Percentiles rank a stretch among this genome's conserved stretches.
phyloP scores from a whole-genome alignment of 352 stramenopile genomes.

The Stephanocyclus meneghinianus region DNA sequence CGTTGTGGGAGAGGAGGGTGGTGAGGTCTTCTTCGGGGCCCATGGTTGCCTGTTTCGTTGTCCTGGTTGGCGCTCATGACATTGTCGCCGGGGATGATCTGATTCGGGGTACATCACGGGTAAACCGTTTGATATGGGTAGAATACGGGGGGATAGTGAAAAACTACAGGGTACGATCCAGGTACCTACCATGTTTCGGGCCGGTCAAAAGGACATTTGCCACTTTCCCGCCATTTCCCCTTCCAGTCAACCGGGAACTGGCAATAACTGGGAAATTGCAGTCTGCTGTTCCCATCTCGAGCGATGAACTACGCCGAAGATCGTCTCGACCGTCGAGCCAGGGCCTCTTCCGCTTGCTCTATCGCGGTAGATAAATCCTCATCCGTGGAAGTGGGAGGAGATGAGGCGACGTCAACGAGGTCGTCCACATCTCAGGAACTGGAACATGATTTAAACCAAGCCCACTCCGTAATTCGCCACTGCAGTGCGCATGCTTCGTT shows the following conservation, averaged over 20 bases:
- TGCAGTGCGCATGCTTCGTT: not conserved
- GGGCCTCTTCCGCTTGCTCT: not conserved
- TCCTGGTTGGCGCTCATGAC: too few relatives aligned
- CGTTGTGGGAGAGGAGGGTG: constrained; percentile 57
- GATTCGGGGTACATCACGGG: too few relatives aligned
- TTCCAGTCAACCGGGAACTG: too few relatives aligned
- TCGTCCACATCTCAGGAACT: constrained; percentile 5
- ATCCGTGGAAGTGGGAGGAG: not conserved
- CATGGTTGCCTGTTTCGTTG: constrained; percentile 30
- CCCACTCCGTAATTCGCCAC: constrained; percentile 19
- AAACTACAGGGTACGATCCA: too few relatives aligned
- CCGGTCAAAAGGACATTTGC: too few relatives aligned
- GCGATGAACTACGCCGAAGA: constrained; percentile 70
- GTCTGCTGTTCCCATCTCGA: not conserved
- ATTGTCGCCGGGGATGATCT: too few relatives aligned
- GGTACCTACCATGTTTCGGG: too few relatives aligned
- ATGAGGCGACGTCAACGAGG: not conserved
- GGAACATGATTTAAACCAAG: constrained; percentile 27
- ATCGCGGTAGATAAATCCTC: not conserved
- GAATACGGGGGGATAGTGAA: too few relatives aligned
- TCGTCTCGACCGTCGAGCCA: constrained; percentile 50
- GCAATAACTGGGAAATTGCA: not conserved
- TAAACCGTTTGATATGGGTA: too few relatives aligned
- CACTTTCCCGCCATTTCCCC: too few relatives aligned
- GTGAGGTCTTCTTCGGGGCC: constrained; percentile 66